Base-by-base conservation (phyloP, 345 rosid genomes). In the Conringia planisiliqua region DNA sequence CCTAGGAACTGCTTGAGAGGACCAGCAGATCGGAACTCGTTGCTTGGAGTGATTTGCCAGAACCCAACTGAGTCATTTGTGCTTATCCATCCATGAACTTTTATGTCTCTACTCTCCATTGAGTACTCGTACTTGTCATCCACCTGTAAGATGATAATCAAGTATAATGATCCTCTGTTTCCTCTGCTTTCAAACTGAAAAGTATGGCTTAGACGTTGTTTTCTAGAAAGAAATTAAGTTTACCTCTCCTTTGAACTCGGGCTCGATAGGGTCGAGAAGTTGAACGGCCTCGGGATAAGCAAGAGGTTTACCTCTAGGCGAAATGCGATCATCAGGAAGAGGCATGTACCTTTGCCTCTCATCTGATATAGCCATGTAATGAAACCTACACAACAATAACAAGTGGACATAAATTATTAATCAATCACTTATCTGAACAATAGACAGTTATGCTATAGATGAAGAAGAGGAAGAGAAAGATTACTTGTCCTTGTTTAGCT, bases 31-130 rank as follows among this genome's bases (percentile, higher is more conserved):
- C 99, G 84, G 65, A 86, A 95, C 85, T 95, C 97, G 55, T 83
- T 83, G 73, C 97, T 95, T 3, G 99, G 99, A n/a, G 96, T 87
- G 70, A 95, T 95, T 68, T 90, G 99, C 97, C 97, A 95, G 79
- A 92, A 89, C 0, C 97, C 99, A 9, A 91, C 86, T 0, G 88
- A 78, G 0, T 93, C 91, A 10, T 86, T 81, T 8, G 67, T 77
- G 82, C 88, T 82, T 62, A 95, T 90, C 99, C 97, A 95, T 6
- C 99, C 99, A 66, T 95, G 99, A 54, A 90, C 92, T 18, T 70
- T 68, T 29, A 84, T 78, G 74, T 85, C 89, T 80, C 71, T 82
- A 80, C 87, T 86, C 56, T 89, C 93, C 68, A 84, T 75, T 9
- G 96, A 86, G 65, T 95, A 92, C 18, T 78, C 86, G 72, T 95